Evolutionary conservation across 257 asterid genomes (phyloP), one percentile per base, ranked within the genome.

Genomic region (Dorcoceras hygrometricum): DNA sequence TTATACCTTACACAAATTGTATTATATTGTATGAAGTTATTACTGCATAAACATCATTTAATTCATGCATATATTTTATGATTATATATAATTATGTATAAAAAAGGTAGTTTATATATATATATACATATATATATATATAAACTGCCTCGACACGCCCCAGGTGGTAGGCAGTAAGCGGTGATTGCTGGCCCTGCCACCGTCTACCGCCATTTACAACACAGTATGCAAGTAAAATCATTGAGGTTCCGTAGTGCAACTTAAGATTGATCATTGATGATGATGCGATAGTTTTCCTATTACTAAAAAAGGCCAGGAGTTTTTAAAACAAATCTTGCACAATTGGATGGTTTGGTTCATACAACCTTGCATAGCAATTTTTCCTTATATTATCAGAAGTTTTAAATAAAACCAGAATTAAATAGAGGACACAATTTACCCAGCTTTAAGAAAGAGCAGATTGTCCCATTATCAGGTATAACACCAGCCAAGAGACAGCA

Each of bases 401-500:
- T 65, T 62, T 57, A 20, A 19, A 54, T 18, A 50, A 22, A 61
- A 43, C 28, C 50, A 69, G 28, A 57, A 65, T 20, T 46, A 57
- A 48, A 23, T 12, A 48, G 20, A 43, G 62, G 59, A 69, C 46
- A 24, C 29, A 20, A 59, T 60, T 63, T 63, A 67, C 69, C 29
- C 63, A 57, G 39, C 32, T 59, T 68, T 56, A 60, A 57, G 36
- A 64, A 66, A 43, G 67, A 58, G 62, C 6, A 19, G 48, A 63
- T 29, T 31, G 24, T 72, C 62, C 1, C 39, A 32, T 60, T 66
- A n/a, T n/a, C n/a, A n/a, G n/a, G n/a, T n/a, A 22, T 48, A 59
- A 53, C 18, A 57, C 23, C 66, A 70, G 67, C 60, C 46, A 63
- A 48, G 51, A 16, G 50, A 71, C 24, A 63, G 26, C 67, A 54